A percentile compares a stretch with the other conserved stretches of the same genome.
Evolutionary conservation across 208 protist genomes (phyloP).

Genomic region (Trypanosoma conorhini): DNA sequence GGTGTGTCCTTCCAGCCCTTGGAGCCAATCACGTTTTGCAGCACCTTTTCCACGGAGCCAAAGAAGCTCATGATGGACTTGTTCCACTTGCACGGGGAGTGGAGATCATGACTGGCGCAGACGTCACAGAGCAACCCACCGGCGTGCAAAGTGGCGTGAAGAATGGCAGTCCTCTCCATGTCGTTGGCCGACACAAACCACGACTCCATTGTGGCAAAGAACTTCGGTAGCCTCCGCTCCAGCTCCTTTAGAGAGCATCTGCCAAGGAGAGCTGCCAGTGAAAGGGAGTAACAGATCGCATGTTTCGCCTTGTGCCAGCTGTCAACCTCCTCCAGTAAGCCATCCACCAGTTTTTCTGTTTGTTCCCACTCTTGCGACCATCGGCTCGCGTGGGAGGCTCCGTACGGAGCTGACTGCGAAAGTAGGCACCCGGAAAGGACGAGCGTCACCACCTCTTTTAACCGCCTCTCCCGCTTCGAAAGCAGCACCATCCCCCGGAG

Average conservation of each 20-base stretch:
- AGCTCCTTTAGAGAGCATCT: slow-evolving; percentile 9
- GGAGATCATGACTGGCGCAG: not conserved
- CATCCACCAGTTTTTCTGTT: not conserved
- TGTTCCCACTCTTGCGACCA: not conserved
- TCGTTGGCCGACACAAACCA: slow-evolving; percentile 18
- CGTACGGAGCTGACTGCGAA: not conserved
- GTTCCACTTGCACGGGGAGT: not conserved
- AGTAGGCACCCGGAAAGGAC: slow-evolving; percentile 18
- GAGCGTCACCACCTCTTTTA: slow-evolving; percentile 16
- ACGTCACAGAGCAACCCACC: slow-evolving; percentile 22
- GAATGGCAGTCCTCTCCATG: slow-evolving; percentile 25
- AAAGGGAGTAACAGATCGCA: slow-evolving; percentile 24
- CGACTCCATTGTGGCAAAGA: slow-evolving; percentile 18
- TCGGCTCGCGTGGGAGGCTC: not conserved
- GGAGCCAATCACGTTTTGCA: slow-evolving; percentile 10
- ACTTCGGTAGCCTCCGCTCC: slow-evolving; percentile 3
- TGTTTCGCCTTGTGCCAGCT: slow-evolving; percentile 22
- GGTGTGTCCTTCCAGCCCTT: slow-evolving; percentile 11
- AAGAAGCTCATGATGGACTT: slow-evolving; percentile 16
- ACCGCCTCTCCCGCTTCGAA: slow-evolving; percentile 21
- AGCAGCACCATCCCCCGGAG: slow-evolving; percentile 9
- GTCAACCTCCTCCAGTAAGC: slow-evolving; percentile 18
- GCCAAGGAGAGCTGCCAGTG: slow-evolving; percentile 16
- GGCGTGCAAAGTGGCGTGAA: slow-evolving; percentile 25
- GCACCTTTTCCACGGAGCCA: slow-evolving; percentile 24